Evolutionary conservation across 2,329 filamentous ascomycete genomes (phyloP).

Genomic region (Ophiostoma ulmi): DNA sequence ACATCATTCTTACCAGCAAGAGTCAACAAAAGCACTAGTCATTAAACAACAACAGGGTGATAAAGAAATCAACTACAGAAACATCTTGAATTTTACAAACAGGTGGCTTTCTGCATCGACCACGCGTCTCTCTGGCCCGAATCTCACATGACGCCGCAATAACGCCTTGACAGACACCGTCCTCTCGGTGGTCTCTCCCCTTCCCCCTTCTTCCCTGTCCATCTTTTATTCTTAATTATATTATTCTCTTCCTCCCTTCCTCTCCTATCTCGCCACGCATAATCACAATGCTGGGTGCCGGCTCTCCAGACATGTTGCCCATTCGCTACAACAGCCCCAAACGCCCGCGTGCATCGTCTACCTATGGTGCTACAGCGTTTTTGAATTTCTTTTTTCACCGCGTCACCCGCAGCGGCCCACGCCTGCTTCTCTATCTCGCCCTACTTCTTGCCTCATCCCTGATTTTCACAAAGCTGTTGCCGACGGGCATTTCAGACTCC

Average conservation of each 20-base stretch:
- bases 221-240: not conserved
- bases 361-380: constrained; percentile 21
- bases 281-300: not conserved
- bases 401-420: constrained; percentile 32
- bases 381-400: constrained; percentile 32
- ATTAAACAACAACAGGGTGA: not conserved
- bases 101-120: not conserved
- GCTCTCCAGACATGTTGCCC: constrained; percentile 14
- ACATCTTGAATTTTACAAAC: not conserved
- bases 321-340: constrained; percentile 5
- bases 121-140: constrained; percentile 1
- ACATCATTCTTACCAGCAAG: not conserved
- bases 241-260: not conserved
- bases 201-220: not conserved
- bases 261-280: not conserved
- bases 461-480: constrained; percentile 29
- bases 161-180: constrained; percentile 3
- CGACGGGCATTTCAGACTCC: constrained; percentile 27
- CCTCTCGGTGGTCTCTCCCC: not conserved
- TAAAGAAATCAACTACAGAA: not conserved
- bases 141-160: constrained; percentile 1
- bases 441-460: constrained; percentile 27
- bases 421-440: constrained; percentile 31
- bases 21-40: no score
- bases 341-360: not conserved